Percentiles rank a stretch among this genome's conserved stretches.
Conservation (phyloP, 1,284 basidiomycete genomes). For the Irpex sp. region DNA sequence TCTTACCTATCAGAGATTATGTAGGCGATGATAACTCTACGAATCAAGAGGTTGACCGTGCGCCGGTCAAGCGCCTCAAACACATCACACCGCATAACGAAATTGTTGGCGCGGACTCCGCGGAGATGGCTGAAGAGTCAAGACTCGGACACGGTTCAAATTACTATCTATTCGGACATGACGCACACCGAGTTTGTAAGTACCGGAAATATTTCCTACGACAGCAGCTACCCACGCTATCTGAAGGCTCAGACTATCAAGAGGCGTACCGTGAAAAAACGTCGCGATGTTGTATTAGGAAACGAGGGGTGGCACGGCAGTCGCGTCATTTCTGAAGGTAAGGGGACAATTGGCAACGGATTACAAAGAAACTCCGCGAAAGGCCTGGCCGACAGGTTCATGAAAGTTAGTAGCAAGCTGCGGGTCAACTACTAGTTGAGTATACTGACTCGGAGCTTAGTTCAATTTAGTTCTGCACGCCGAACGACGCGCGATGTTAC, state of each 20-base stretch:
- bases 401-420: slow-evolving; percentile 51
- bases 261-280: slow-evolving; percentile 52
- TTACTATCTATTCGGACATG: slow-evolving; percentile 63
- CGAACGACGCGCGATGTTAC: slow-evolving; percentile 26
- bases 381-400: slow-evolving; percentile 78
- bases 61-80: slow-evolving; percentile 51
- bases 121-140: slow-evolving; percentile 57
- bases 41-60: slow-evolving; percentile 67
- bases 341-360: slow-evolving; percentile 60
- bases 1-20: background rate
- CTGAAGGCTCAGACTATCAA: slow-evolving; percentile 54
- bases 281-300: slow-evolving; percentile 33
- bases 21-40: background rate
- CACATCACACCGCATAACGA: slow-evolving; percentile 51
- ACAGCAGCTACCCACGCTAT: background rate
- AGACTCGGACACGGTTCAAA: too few relatives aligned
- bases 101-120: slow-evolving; percentile 44
- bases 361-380: slow-evolving; percentile 58
- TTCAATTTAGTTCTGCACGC: slow-evolving; percentile 50
- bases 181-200: slow-evolving; percentile 64
- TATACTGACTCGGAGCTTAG: slow-evolving; percentile 31
- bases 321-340: slow-evolving; percentile 36
- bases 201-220: slow-evolving; percentile 22
- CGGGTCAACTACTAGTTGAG: background rate
- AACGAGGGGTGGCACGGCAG: background rate